A percentile compares a stretch with the other conserved stretches of the same genome.
Conservation (phyloP, 129 eudicot species). For the Flaveria sonorensis region DNA sequence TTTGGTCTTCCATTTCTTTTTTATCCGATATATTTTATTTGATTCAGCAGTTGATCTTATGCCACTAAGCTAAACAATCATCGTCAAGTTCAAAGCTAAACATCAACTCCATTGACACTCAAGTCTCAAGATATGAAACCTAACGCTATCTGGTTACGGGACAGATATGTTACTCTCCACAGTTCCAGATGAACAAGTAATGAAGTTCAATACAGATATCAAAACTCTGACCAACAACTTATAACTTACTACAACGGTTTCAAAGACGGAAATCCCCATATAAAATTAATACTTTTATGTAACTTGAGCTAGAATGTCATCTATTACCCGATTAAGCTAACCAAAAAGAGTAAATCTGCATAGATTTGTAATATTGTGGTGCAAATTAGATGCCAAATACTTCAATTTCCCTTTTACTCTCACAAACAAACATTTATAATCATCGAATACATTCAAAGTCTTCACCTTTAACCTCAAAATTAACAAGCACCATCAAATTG, state of each 20-base stretch:
- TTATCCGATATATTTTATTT: no score
- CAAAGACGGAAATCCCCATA: not conserved
- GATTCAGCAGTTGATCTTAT: no score
- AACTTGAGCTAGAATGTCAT: not conserved
- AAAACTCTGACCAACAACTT: not conserved
- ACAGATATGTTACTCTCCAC: no score
- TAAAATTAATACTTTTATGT: not conserved
- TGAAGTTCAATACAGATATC: not conserved
- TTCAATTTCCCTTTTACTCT: not conserved
- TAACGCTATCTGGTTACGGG: not conserved
- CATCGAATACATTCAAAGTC: not conserved
- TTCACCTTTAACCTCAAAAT: not conserved
- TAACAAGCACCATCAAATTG: not conserved
- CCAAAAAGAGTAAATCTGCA: not conserved
- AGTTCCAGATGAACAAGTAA: no score
- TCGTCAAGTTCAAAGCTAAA: not conserved
- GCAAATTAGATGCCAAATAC: not conserved
- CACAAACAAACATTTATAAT: slow-evolving; percentile 3
- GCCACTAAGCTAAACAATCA: no score
- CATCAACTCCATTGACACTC: not conserved
- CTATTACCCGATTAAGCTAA: not conserved
- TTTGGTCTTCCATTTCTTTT: no score
- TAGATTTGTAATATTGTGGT: not conserved
- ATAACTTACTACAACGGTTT: not conserved
- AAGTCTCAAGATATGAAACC: not conserved